These are phyloP conservation scores for Hypoxylon sp. DNA, from an alignment of 2,329 filamentous ascomycete genomes.

Conservation along the genomic window DNA sequence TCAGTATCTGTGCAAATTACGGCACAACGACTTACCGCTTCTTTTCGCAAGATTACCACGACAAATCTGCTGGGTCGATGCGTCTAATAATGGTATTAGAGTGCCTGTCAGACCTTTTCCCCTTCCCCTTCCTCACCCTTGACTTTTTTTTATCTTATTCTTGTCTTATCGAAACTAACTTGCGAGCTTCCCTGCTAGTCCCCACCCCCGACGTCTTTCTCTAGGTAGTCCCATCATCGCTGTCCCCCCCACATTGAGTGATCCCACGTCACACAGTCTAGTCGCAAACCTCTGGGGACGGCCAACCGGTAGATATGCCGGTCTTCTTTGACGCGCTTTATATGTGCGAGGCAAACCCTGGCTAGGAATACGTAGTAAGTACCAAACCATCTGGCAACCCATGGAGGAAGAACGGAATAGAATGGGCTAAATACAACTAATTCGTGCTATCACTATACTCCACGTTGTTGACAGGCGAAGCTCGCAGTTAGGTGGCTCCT, in stretches of 20 bases:
- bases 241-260: conserved; percentile 35
- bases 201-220: conserved; percentile 30
- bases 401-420: conserved; percentile 1
- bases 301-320: conserved; percentile 37
- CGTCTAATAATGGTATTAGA: conserved; percentile 30
- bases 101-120: conserved; percentile 26
- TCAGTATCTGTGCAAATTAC: conserved; percentile 37
- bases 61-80: conserved; percentile 17
- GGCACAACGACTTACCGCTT: conserved; percentile 35
- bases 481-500: conserved; percentile 18
- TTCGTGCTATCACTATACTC: conserved; percentile 4
- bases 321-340: conserved; percentile 34
- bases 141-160: conserved; percentile 31
- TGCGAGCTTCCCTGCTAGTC: conserved; percentile 8
- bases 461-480: conserved; percentile 30
- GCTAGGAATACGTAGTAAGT: background rate
- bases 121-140: conserved; percentile 16
- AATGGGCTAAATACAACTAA: background rate
- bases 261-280: conserved; percentile 38
- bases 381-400: conserved; percentile 28
- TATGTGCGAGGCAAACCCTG: conserved; percentile 32
- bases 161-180: conserved; percentile 27
- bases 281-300: conserved; percentile 29
- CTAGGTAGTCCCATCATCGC: conserved; percentile 19
- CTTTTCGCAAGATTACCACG: conserved; percentile 26